Evolutionary conservation across 1,139 yeast genomes (phyloP).

Genomic region (Hanseniaspora uvarum): DNA sequence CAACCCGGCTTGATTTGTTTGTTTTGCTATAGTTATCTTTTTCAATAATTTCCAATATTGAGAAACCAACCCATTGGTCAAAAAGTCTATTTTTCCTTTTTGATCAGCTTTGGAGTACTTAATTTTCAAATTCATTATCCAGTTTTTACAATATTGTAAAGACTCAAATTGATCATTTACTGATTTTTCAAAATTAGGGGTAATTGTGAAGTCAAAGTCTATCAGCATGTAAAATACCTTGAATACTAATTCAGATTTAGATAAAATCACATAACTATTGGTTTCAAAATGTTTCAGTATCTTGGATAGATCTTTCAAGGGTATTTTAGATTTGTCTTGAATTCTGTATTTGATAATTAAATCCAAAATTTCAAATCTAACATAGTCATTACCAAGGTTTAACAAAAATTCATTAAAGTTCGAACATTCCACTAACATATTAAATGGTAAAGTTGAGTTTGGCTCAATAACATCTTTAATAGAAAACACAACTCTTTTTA

Average conservation of each 20-base stretch:
- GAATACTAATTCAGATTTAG: conserved; percentile 11
- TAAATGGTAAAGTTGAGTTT: conserved; percentile 10
- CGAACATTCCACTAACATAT: conserved; percentile 15
- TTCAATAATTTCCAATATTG: conserved; percentile 18
- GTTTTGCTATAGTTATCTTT: conserved; percentile 19
- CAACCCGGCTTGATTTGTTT: neutral
- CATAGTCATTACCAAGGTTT: conserved; percentile 21
- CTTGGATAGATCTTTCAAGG: neutral
- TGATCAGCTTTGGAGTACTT: conserved; percentile 20
- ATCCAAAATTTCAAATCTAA: conserved; percentile 20
- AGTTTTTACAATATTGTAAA: conserved; percentile 11
- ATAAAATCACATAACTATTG: neutral
- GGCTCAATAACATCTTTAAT: conserved; percentile 30
- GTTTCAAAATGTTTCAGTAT: conserved; percentile 5
- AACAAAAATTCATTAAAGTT: conserved; percentile 20
- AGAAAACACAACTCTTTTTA: conserved; percentile 48
- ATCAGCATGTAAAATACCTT: conserved; percentile 6
- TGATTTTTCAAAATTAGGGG: conserved; percentile 4
- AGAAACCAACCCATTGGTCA: conserved; percentile 4
- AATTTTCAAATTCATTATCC: conserved; percentile 13
- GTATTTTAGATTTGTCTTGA: neutral
- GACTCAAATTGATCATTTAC: conserved; percentile 8
- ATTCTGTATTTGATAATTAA: neutral
- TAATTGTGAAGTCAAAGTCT: conserved; percentile 2
- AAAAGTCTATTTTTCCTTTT: conserved; percentile 21